A percentile compares a stretch with the other conserved stretches of the same genome.
Evolutionary conservation across 371 early-diverging fungal species (phyloP).

Genomic region (Fennellomyces sp.): DNA sequence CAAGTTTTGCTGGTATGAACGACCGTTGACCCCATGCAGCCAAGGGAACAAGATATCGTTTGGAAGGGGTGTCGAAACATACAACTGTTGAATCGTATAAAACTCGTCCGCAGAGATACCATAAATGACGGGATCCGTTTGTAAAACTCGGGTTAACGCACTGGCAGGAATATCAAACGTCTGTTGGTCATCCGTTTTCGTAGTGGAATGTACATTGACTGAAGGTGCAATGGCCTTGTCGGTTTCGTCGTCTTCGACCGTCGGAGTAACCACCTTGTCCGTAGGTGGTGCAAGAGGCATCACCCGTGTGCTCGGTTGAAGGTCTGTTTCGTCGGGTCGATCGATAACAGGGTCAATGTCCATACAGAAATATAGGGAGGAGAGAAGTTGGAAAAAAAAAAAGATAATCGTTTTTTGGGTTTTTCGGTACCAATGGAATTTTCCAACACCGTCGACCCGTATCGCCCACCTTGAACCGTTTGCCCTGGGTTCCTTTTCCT

Average conservation of each 20-base stretch:
- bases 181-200: not conserved
- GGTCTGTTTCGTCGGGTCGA: not conserved
- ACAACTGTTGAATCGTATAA: slow-evolving; percentile 14
- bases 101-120: slow-evolving; percentile 24
- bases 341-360: not conserved
- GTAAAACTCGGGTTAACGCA: slow-evolving; percentile 5
- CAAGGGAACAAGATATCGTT: slow-evolving; percentile 65
- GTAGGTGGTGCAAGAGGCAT: not conserved
- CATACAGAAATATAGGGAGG: not conserved
- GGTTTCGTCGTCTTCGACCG: slow-evolving; percentile 5
- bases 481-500: no score
- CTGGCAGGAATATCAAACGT: slow-evolving; percentile 17
- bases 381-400: not conserved
- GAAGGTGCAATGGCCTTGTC: slow-evolving; percentile 14
- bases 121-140: slow-evolving; percentile 7
- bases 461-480: no score
- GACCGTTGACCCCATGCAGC: slow-evolving; percentile 69
- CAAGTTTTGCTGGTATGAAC: slow-evolving; percentile 50
- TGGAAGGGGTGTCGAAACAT: slow-evolving; percentile 51
- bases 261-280: slow-evolving; percentile 1
- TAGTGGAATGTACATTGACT: not conserved
- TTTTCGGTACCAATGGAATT: no score
- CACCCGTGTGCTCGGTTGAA: not conserved
- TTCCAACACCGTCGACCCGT: no score
- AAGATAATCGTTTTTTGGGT: no score